Evolutionary conservation across 1,284 basidiomycete species (phyloP), one percentile per base, ranked within the genome.

Genomic region (Trichosporon sp.): DNA sequence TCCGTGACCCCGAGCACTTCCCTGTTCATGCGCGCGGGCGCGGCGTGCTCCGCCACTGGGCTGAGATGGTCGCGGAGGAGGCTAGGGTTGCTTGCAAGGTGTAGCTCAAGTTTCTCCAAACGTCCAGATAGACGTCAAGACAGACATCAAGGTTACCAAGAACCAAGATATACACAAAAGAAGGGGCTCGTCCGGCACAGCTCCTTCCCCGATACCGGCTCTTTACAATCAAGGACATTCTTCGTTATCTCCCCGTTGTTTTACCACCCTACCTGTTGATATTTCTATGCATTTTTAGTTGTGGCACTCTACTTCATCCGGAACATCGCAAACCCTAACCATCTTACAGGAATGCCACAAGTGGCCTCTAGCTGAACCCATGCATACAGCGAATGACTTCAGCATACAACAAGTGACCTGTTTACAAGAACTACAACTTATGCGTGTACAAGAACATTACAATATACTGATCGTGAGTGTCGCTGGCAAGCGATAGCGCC

Each of bases 31-130:
- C 80, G 64, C 73, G 75, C 26, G 81, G 81, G 1, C 68, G 81
- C 59, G 79, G 80, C 12, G 71, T 82, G 31, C 71, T 83, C n/a
- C 73, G 73, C 31, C 70, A 76, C 56, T 84, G 81, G 81, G 81
- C 81, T 2, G 59, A 32, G 14, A 69, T 61, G 2, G 74, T 78
- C 14, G 56, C 61, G 2, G 10, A 11, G 4, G 70, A 35, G 4
- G 73, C 68, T 19, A 54, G 67, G 21, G 12, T 7, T 0, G 31
- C 46, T 11, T 35, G 46, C 48, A 65, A 65, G 46, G 10, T 46
- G 3, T 46, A 46, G 43, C 16, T 26, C 26, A 26, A 26, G 26
- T 26, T 26, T 26, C 26, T 26, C 26, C 26, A 26, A 26, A 26
- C 26, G 26, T 26, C 26, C 26, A 37, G 8, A 37, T 5, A 37